phyloP scores from a whole-genome alignment of 2,329 filamentous ascomycete species.

The Neocucurbitaria cava region DNA sequence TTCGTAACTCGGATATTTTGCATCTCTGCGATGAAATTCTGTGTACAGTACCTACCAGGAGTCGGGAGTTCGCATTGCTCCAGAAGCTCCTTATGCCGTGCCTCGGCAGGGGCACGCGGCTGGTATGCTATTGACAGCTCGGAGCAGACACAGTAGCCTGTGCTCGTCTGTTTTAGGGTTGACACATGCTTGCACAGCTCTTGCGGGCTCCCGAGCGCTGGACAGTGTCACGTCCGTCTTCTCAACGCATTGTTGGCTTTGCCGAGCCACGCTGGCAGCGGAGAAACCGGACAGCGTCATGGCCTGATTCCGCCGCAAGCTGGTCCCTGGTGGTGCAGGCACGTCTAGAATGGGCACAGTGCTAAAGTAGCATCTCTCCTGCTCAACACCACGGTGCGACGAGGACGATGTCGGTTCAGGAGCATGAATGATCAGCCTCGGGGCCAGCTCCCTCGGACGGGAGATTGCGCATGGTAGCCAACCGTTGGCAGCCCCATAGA shows the following conservation, averaged over 20 bases:
- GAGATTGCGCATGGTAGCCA: constrained; percentile 17
- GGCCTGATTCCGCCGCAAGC: neutral
- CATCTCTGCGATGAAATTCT: too few relatives aligned
- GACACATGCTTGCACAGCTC: constrained; percentile 12
- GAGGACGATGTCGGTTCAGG: constrained; percentile 3
- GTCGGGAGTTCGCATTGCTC: constrained; percentile 6
- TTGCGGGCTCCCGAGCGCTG: constrained; percentile 5
- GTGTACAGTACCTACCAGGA: too few relatives aligned
- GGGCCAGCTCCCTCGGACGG: constrained; percentile 4
- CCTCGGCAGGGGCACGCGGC: neutral
- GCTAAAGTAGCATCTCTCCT: neutral
- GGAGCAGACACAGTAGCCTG: constrained; percentile 5
- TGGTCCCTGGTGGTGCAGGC: neutral
- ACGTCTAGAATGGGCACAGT: neutral
- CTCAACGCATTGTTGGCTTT: constrained; percentile 9
- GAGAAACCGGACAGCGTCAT: constrained; percentile 3
- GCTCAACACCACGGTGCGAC: neutral
- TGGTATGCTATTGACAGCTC: neutral
- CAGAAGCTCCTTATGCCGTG: constrained; percentile 5
- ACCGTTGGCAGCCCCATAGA: constrained; percentile 5
- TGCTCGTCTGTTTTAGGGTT: constrained; percentile 3
- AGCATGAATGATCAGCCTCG: constrained; percentile 12
- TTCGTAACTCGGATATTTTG: constrained; percentile 3
- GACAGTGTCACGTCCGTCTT: constrained; percentile 15
- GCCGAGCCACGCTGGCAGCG: constrained; percentile 8